Evolutionary conservation across 371 early-diverging fungal genomes (phyloP).

Genomic region (Saksenaea vasiformis): DNA sequence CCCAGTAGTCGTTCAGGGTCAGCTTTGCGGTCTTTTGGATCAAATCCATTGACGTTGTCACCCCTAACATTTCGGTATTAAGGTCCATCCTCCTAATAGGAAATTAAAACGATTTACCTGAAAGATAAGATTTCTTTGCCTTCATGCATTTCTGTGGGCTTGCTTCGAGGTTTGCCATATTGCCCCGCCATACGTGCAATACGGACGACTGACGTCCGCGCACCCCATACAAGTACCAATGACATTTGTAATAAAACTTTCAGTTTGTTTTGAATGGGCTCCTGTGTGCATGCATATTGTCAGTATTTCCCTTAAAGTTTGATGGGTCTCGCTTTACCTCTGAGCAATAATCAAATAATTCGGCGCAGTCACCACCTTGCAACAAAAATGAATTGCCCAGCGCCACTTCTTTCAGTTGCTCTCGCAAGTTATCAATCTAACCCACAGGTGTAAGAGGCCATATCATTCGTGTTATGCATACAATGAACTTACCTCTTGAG

Average conservation of each 20-base stretch:
- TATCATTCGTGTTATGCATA: background rate
- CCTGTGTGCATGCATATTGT: constrained; percentile 33
- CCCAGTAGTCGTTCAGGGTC: constrained; percentile 91
- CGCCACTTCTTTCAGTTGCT: constrained; percentile 86
- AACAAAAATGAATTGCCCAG: constrained; percentile 90
- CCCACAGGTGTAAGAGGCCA: background rate
- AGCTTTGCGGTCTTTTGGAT: constrained; percentile 84
- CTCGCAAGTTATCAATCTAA: constrained; percentile 81
- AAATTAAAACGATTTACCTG: constrained; percentile 50
- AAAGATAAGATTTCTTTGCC: constrained; percentile 79
- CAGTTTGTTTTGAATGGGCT: constrained; percentile 90
- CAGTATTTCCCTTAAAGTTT: background rate
- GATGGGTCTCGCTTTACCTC: constrained; percentile 52
- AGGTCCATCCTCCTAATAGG: background rate
- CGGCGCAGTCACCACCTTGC: constrained; percentile 98
- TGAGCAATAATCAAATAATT: constrained; percentile 95
- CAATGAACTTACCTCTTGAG: constrained; percentile 71
- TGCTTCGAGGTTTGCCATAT: constrained; percentile 96
- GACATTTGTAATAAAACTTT: constrained; percentile 97
- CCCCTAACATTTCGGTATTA: constrained; percentile 53
- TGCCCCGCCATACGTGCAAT: constrained; percentile 98
- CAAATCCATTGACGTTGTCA: constrained; percentile 96
- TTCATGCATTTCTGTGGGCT: constrained; percentile 85
- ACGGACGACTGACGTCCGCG: constrained; percentile 88
- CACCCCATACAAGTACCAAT: constrained; percentile 92